phyloP scores from a whole-genome alignment of 768 basidiomycete species.

The Hygrocybe coccinea region DNA sequence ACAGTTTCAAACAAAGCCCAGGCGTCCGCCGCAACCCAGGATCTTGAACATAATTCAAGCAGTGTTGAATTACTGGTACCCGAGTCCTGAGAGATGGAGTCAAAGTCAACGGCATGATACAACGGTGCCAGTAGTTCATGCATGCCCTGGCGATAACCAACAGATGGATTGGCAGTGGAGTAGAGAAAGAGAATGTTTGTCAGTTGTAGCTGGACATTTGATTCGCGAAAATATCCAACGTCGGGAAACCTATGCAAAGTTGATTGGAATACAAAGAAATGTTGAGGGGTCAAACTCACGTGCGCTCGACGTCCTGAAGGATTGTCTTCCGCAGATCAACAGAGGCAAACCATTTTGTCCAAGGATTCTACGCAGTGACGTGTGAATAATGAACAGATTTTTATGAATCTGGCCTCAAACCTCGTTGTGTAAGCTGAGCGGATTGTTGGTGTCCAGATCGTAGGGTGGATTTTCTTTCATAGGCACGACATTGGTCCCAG shows the following conservation, averaged over 20 bases:
- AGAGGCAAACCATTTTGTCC: constrained; percentile 90
- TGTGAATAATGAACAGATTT: constrained; percentile 5
- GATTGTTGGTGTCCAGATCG: constrained; percentile 70
- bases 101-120: constrained; percentile 77
- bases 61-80: constrained; percentile 33
- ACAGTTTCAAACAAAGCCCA: constrained; percentile 76
- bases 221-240: constrained; percentile 79
- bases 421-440: constrained; percentile 73
- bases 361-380: constrained; percentile 67
- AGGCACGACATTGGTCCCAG: constrained; percentile 29
- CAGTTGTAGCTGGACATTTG: constrained; percentile 69
- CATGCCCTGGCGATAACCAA: constrained; percentile 97
- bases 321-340: constrained; percentile 88
- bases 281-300: constrained; percentile 49
- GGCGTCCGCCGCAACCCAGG: constrained; percentile 80
- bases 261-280: constrained; percentile 5
- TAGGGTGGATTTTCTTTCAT: constrained; percentile 25
- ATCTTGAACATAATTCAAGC: constrained; percentile 57
- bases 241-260: constrained; percentile 83
- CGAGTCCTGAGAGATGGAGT: constrained; percentile 52
- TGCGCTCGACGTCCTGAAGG: constrained; percentile 90
- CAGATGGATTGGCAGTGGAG: constrained; percentile 67
- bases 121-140: constrained; percentile 91
- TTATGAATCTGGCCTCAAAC: constrained; percentile 30
- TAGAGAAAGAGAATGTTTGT: constrained; percentile 87